These are phyloP conservation scores for Fragilaria radians DNA, from an alignment of 108 stramenopile genomes.

Conservation along the genomic window DNA sequence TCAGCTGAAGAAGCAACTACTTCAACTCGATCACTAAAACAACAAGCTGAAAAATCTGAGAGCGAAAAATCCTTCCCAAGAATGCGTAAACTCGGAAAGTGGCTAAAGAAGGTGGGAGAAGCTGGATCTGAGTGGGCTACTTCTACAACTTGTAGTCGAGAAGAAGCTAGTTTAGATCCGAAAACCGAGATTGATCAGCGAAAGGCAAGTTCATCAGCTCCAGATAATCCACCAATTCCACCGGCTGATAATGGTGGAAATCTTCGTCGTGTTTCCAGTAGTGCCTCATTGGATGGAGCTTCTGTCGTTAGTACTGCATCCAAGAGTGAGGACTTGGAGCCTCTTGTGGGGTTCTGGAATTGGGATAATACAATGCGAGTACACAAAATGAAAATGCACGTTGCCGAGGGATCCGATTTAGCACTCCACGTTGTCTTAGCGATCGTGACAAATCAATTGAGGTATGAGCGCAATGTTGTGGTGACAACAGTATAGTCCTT, in stretches of 20 bases:
- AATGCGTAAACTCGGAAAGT: not conserved
- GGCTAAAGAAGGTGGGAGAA: not conserved
- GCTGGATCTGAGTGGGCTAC: not conserved
- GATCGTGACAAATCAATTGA: constrained; percentile 37
- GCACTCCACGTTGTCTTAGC: constrained; percentile 41
- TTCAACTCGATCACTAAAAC: not conserved
- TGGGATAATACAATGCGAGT: constrained; percentile 34
- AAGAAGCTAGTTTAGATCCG: not conserved
- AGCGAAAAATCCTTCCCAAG: not conserved
- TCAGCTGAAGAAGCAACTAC: not conserved
- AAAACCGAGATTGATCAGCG: not conserved
- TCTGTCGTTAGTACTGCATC: too few relatives aligned
- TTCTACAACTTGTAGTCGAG: not conserved
- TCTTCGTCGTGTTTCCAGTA: not conserved
- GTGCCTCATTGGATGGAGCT: not conserved
- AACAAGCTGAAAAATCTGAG: not conserved
- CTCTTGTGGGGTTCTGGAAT: constrained; percentile 36
- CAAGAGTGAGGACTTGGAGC: constrained; percentile 10
- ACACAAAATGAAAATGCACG: constrained; percentile 42
- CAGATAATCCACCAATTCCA: not conserved
- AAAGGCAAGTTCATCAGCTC: not conserved
- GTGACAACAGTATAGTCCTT: constrained; percentile 22
- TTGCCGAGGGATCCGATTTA: constrained; percentile 40
- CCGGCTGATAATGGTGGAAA: not conserved
- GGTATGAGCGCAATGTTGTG: constrained; percentile 36